Evolutionary conservation across 2,329 filamentous ascomycete species (phyloP), one percentile per base, ranked within the genome.

Genomic region (Elsinoe perseae): DNA sequence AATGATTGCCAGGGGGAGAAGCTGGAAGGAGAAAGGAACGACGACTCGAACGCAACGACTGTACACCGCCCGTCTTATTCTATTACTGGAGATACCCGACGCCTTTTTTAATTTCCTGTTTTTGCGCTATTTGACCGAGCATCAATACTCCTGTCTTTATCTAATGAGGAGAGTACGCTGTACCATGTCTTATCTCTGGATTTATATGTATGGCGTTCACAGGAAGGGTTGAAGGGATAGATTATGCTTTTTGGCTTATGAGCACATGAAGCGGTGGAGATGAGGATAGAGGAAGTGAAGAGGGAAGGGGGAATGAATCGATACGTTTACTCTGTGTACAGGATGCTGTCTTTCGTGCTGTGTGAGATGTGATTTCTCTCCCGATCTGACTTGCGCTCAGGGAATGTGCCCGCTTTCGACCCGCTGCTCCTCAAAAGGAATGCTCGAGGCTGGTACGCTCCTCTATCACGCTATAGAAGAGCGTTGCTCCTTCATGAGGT

Each of bases 61-160:
- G 32, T 16, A 52, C 27, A 25, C 18, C 16, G 44, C 36, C 25
- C 28, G 16, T 38, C 25, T 50, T 30, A 30, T 50, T 50, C 25
- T 28, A 21, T 25, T 25, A 48, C 25, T 32, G 28, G 48, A 52
- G 48, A 52, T 52, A 52, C 48, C 48, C 48, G 48, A 44, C 40
- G 40, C 40, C 25, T 14, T 50, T 18, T 30, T 50, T 16, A 3
- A 18, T 30, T 23, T 32, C 14, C 8, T 7, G 16, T 20, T 14
- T 20, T 50, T 32, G 25, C 8, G 32, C 6, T 30, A 20, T 21
- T 6, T 36, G 10, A 12, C 18, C 25, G 14, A 30, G 10, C 16
- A 18, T 12, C 6, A 14, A 25, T 4, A 23, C 6, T 5, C 16
- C 9, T 48, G 18, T 27, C 9, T 52, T 38, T 52, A 30, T 34